Percentiles rank a stretch among this genome's conserved stretches.
Evolutionary conservation across 352 stramenopile species (phyloP).

Genomic region (Vaucheria bursata): DNA sequence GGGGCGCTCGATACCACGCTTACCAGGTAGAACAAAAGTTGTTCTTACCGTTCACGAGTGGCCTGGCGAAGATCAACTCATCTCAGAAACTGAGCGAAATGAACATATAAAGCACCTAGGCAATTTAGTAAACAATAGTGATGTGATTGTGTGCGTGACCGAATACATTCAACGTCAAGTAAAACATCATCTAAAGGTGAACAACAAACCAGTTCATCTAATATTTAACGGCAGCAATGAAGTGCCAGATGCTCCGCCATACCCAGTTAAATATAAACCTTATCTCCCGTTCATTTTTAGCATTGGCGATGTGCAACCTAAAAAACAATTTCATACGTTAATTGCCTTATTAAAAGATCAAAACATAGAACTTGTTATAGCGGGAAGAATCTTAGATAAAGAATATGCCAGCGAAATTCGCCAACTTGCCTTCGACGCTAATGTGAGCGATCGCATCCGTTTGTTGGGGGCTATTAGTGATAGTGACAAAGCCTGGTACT

Average conservation of each 20-base stretch:
- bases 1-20: background rate
- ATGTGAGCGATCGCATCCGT: too few species aligned
- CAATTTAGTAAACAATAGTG: background rate
- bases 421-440: too few species aligned
- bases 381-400: too few species aligned
- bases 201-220: background rate
- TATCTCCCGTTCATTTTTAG: background rate
- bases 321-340: background rate
- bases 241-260: background rate
- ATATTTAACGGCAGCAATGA: background rate
- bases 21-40: background rate
- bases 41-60: too few species aligned
- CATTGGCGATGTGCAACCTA: background rate
- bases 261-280: background rate
- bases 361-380: too few species aligned
- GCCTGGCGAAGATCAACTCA: too few species aligned
- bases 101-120: background rate
- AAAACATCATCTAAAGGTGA: background rate
- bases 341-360: too few species aligned
- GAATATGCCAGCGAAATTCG: too few species aligned
- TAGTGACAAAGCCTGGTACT: too few species aligned
- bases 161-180: background rate
- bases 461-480: too few species aligned
- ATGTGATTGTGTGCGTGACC: background rate
- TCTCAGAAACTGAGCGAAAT: too few species aligned